Conservation (phyloP, 805 yeast species). For the Cyberlindnera veronae region DNA sequence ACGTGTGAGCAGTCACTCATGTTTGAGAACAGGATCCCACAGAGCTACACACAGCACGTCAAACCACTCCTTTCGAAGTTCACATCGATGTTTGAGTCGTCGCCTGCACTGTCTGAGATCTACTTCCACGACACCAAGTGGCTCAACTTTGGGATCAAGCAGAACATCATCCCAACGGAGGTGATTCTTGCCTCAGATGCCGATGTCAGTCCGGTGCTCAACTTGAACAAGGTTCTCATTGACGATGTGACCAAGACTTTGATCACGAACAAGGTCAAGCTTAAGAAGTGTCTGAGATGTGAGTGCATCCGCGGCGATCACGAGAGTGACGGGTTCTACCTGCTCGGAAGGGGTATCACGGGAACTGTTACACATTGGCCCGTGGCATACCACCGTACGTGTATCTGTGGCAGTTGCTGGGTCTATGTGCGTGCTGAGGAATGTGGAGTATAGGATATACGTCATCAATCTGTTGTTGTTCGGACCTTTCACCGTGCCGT, state of each 20-base stretch:
- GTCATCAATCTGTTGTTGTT: too few relatives aligned
- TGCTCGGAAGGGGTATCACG: constrained; percentile 15
- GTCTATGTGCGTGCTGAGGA: constrained; percentile 35
- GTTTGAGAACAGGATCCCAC: constrained; percentile 26
- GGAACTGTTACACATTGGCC: constrained; percentile 45
- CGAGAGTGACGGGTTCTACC: constrained; percentile 29
- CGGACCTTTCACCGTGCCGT: too few relatives aligned
- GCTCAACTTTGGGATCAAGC: constrained; percentile 42
- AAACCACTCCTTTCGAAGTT: constrained; percentile 4
- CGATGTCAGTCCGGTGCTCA: constrained; percentile 32
- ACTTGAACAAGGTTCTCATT: constrained; percentile 29
- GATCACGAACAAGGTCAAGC: constrained; percentile 24
- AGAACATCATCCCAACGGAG: constrained; percentile 29
- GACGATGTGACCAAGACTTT: constrained; percentile 30
- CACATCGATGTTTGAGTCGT: constrained; percentile 3
- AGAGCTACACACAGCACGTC: constrained; percentile 19
- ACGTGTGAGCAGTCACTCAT: constrained; percentile 25
- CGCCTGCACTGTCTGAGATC: constrained; percentile 1
- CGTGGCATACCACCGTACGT: constrained; percentile 64
- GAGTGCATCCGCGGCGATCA: constrained; percentile 40
- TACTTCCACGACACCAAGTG: constrained; percentile 60
- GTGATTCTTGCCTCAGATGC: constrained; percentile 33
- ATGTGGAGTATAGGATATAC: constrained; percentile 3
- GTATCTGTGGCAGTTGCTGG: constrained; percentile 82
- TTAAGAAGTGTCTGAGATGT: constrained; percentile 52